phyloP scores from a whole-genome alignment of 106 monocot species.

The Dioscorea zingiberensis region DNA sequence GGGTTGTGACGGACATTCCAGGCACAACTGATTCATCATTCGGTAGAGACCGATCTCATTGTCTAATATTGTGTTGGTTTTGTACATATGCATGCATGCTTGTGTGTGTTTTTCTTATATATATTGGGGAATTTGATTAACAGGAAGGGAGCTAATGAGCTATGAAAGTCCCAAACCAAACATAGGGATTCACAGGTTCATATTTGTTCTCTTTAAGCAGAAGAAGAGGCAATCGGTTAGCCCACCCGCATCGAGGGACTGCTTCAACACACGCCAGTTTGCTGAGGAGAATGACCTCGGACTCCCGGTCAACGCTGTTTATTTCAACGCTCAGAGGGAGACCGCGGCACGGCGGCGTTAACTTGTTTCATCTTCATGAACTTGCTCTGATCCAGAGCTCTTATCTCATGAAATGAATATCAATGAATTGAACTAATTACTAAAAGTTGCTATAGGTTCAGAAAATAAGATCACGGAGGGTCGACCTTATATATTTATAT shows the following conservation, averaged over 20 bases:
- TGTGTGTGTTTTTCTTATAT: too few relatives aligned
- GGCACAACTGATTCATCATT: slow-evolving; percentile 51
- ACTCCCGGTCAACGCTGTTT: slow-evolving; percentile 46
- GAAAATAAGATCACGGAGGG: too few relatives aligned
- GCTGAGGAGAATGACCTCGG: slow-evolving; percentile 39
- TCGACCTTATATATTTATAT: too few relatives aligned
- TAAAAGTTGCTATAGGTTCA: too few relatives aligned
- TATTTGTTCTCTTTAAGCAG: slow-evolving; percentile 48
- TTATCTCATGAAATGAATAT: too few relatives aligned
- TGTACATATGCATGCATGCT: too few relatives aligned
- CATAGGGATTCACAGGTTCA: slow-evolving; percentile 49
- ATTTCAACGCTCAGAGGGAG: slow-evolving; percentile 47
- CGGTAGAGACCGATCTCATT: slow-evolving; percentile 14
- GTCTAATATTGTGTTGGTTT: too few relatives aligned
- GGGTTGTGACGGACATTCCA: slow-evolving; percentile 49
- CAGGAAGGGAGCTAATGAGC: slow-evolving; percentile 42
- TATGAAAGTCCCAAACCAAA: slow-evolving; percentile 49
- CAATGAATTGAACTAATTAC: too few relatives aligned
- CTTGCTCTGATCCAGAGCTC: too few relatives aligned
- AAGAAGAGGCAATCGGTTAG: slow-evolving; percentile 22
- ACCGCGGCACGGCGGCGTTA: slow-evolving; percentile 42
- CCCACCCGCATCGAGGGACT: slow-evolving; percentile 25
- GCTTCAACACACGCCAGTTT: slow-evolving; percentile 39
- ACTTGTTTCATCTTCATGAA: neutral
- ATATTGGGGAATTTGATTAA: neutral